These are phyloP conservation scores for Alternaria sp. DNA, from an alignment of 2,329 filamentous ascomycete species.

Conservation along the genomic window DNA sequence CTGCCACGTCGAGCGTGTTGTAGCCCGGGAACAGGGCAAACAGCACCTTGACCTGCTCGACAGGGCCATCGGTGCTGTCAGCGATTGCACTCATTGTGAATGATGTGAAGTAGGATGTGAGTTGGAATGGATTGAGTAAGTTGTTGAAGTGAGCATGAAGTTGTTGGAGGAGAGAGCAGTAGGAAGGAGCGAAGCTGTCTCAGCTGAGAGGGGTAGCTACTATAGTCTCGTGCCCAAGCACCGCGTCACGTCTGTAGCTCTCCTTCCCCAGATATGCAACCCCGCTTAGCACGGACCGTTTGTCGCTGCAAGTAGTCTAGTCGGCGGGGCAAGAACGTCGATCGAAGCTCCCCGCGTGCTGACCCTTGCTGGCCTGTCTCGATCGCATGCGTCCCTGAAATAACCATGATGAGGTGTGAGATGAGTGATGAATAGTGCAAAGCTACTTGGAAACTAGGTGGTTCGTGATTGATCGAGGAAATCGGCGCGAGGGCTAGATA, in stretches of 20 bases:
- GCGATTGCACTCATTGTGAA: constrained; percentile 51
- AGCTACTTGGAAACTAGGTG: background rate
- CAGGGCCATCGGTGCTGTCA: constrained; percentile 47
- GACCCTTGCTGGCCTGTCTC: constrained; percentile 18
- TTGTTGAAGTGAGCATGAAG: constrained; percentile 21
- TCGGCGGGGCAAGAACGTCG: constrained; percentile 26
- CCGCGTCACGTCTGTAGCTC: constrained; percentile 26
- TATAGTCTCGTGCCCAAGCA: constrained; percentile 26
- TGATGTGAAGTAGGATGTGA: constrained; percentile 23
- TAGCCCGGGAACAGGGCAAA: constrained; percentile 63
- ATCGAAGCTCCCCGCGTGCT: constrained; percentile 14
- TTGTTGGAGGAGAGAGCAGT: constrained; percentile 25
- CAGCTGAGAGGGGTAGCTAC: constrained; percentile 30
- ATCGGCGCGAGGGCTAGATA: background rate
- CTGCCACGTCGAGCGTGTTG: constrained; percentile 63
- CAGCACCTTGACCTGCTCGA: constrained; percentile 69
- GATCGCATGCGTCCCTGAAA: constrained; percentile 20
- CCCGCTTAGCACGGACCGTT: constrained; percentile 29
- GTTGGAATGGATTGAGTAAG: constrained; percentile 24
- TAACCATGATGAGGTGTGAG: background rate
- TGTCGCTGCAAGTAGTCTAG: constrained; percentile 16
- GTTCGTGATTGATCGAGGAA: background rate
- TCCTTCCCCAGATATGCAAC: constrained; percentile 33
- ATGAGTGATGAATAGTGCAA: background rate
- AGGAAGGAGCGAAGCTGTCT: constrained; percentile 18